Evolutionary conservation across 2,329 filamentous ascomycete species (phyloP).

Genomic region (Penicillium sp.): DNA sequence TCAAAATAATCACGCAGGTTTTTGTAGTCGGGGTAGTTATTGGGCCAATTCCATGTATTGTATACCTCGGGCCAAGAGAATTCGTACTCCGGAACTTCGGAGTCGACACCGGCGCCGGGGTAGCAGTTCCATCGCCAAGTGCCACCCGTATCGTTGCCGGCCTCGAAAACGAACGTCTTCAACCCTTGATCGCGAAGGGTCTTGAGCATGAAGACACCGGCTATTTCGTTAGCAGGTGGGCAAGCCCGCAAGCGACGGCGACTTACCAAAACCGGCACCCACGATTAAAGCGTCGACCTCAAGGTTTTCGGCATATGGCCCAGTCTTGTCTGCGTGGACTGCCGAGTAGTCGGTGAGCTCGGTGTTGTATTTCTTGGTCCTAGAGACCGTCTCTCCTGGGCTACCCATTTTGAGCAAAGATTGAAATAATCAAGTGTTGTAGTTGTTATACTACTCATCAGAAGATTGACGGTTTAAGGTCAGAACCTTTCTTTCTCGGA

Average conservation of each 20-base stretch:
- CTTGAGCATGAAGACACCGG: slow-evolving; percentile 12
- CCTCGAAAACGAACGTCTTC: too few relatives aligned
- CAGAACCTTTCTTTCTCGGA: too few relatives aligned
- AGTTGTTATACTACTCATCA: too few relatives aligned
- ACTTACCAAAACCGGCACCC: slow-evolving; percentile 29
- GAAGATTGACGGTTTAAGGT: too few relatives aligned
- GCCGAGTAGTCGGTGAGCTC: slow-evolving; percentile 10
- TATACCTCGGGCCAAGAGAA: slow-evolving; percentile 52
- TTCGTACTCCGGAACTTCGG: slow-evolving; percentile 54
- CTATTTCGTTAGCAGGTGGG: too few relatives aligned
- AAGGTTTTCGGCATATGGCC: slow-evolving; percentile 20
- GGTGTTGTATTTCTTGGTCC: slow-evolving; percentile 1
- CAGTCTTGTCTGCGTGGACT: slow-evolving; percentile 5
- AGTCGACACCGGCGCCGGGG: slow-evolving; percentile 56
- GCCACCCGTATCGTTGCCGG: too few relatives aligned
- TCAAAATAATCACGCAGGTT: slow-evolving; percentile 50
- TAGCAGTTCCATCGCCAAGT: too few relatives aligned
- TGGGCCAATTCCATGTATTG: slow-evolving; percentile 47
- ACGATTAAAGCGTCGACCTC: slow-evolving; percentile 30
- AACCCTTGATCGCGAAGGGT: slow-evolving; percentile 35
- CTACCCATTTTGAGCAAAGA: too few relatives aligned
- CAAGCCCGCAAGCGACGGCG: too few relatives aligned
- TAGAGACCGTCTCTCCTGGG: too few relatives aligned
- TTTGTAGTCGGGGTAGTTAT: slow-evolving; percentile 27
- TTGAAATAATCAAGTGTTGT: too few relatives aligned